A percentile compares a stretch with the other conserved stretches of the same genome.
phyloP scores from a whole-genome alignment of 805 yeast species.

The Candida odintsovae region DNA sequence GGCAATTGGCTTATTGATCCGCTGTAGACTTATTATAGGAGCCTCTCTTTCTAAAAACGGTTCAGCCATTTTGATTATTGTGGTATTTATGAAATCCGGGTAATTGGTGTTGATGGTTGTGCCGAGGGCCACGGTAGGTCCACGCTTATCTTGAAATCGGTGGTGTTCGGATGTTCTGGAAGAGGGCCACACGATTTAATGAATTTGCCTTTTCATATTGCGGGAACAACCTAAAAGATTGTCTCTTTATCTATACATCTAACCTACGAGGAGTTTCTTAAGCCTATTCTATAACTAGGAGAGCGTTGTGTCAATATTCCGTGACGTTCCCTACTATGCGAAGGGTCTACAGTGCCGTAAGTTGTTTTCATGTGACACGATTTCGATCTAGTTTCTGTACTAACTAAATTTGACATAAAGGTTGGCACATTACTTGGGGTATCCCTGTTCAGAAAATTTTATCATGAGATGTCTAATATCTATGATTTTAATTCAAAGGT shows the following conservation, averaged over 20 bases:
- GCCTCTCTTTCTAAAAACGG: too few species aligned
- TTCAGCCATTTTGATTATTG: too few species aligned
- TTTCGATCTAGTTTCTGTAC: background rate
- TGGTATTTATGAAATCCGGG: background rate
- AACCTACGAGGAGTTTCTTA: too few species aligned
- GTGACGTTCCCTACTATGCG: background rate
- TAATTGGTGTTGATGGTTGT: too few species aligned
- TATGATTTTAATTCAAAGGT: background rate
- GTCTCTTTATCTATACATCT: background rate
- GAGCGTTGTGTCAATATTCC: background rate
- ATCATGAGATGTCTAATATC: background rate
- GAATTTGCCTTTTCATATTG: background rate
- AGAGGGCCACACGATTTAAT: background rate
- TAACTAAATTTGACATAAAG: background rate
- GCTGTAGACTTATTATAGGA: too few species aligned
- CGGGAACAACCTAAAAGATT: background rate
- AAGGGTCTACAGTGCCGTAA: background rate
- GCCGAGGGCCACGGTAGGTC: too few species aligned
- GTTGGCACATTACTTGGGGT: background rate
- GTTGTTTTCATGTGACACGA: background rate
- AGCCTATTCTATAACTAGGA: too few species aligned
- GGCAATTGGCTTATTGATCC: too few species aligned
- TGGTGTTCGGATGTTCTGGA: background rate
- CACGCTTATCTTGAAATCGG: background rate
- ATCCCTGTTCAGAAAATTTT: conserved; percentile 1